These are phyloP conservation scores for Taxillus chinensis DNA, from an alignment of 164 flowering plant genomes.

Conservation along the genomic window DNA sequence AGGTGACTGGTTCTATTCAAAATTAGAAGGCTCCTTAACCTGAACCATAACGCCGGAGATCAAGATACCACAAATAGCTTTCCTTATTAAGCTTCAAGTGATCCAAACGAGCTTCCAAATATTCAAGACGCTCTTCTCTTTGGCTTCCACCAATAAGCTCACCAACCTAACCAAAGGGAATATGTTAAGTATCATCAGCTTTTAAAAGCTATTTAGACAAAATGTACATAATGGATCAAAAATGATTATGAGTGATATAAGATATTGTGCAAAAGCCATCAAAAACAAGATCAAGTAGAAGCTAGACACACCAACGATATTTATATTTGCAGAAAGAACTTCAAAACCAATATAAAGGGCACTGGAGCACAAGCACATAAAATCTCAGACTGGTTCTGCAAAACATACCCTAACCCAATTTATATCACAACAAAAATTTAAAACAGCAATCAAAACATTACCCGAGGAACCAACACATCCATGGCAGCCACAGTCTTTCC, in stretches of 20 bases:
- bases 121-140: slow-evolving; percentile 85
- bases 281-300: too few relatives aligned
- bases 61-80: slow-evolving; percentile 97
- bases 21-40: slow-evolving; percentile 29
- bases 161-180: slow-evolving; percentile 49
- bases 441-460: slow-evolving; percentile 18
- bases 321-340: too few relatives aligned
- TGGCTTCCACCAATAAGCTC: slow-evolving; percentile 99
- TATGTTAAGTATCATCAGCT: background rate
- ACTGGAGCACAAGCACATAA: too few relatives aligned
- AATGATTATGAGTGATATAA: too few relatives aligned
- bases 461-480: slow-evolving; percentile 97
- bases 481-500: slow-evolving; percentile 97
- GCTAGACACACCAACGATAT: too few relatives aligned
- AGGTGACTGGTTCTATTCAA: background rate
- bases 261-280: too few relatives aligned
- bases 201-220: too few relatives aligned
- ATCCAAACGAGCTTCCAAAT: slow-evolving; percentile 64
- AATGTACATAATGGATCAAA: too few relatives aligned
- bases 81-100: slow-evolving; percentile 75
- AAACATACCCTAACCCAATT: background rate
- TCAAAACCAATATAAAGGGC: too few relatives aligned
- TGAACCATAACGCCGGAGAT: slow-evolving; percentile 95
- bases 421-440: background rate
- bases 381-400: background rate